Base-by-base conservation (phyloP, 2,329 filamentous ascomycete species). In the Fusarium sulawesiense region DNA sequence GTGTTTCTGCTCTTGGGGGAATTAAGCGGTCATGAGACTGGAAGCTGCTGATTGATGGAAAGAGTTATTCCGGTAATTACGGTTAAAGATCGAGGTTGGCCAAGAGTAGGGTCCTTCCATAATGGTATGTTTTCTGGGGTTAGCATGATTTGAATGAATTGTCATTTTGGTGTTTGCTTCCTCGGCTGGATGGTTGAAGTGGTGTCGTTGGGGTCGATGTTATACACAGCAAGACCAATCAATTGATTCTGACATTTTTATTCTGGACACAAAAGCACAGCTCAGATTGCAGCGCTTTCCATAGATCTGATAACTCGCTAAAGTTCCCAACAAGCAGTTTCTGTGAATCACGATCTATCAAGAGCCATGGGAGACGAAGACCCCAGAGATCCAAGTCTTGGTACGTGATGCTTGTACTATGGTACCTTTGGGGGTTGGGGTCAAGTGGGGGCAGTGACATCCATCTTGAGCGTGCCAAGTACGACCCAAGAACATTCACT, bases 51-150 rank as follows among this genome's bases (percentile, higher is more conserved):
- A 66, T 12, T 66, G 63, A 62, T 61, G 63, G 63, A 20, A 25
- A 20, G 0, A 11, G 7, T 18, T 60, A 10, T 34, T n/a, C 63
- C 63, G 48, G 16, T 37, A 40, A 66, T 66, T 61, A 66, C 55
- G 48, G 55, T 61, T 55, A 66, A 65, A 49, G 32, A 49, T 66
- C 37, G 40, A 66, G 47, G 49, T 7, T 54, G 61, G 40, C 21
- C 21, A 41, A 11, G 12, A 55, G 6, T 8, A 48, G 44, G 54
- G 44, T 50, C 30, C 37, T 53, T 53, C 34, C 34, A 8, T 8
- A 41, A 29, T 42, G 32, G 23, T 29, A 41, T 40, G 21, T 23
- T 41, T 20, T 16, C 21, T 40, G 18, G 23, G 32, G 48, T 23
- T 41, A 16, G 6, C 14, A 29, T 14, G 23, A 23, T 5, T 32